Conservation (phyloP, 306 rosid genomes). For the Dalbergia cultrata region DNA sequence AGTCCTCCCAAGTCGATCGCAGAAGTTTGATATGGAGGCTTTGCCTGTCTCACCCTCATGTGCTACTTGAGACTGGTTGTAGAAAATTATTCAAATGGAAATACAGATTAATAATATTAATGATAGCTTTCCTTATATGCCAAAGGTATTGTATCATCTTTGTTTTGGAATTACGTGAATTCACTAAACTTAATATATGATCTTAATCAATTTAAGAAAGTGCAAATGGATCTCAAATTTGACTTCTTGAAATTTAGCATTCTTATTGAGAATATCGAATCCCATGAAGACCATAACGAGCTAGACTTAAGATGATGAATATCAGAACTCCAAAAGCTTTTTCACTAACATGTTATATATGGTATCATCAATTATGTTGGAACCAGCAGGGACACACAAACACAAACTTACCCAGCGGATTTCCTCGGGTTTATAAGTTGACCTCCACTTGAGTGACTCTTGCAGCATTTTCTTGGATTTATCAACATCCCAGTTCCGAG, state of each 20-base stretch:
- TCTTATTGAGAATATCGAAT: no score
- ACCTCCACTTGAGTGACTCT: conserved; percentile 88
- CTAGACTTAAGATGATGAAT: conserved; percentile 24
- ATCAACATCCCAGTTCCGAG: conserved; percentile 81
- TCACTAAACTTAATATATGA: no score
- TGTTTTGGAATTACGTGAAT: no score
- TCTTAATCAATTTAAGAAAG: no score
- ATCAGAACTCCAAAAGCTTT: neutral
- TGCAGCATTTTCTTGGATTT: conserved; percentile 88
- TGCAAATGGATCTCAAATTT: no score
- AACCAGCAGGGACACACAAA: neutral
- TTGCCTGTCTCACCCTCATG: conserved; percentile 97
- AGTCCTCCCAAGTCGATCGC: conserved; percentile 77
- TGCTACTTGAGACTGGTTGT: conserved; percentile 76
- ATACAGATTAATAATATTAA: conserved; percentile 10
- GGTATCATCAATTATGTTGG: conserved; percentile 12
- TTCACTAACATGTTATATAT: conserved; percentile 8
- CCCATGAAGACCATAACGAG: neutral
- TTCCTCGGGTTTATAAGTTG: conserved; percentile 85
- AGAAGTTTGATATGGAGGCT: conserved; percentile 80
- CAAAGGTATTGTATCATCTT: neutral
- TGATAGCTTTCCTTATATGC: conserved; percentile 21
- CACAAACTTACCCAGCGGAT: conserved; percentile 75
- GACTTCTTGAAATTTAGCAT: no score
- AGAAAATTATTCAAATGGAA: conserved; percentile 27